These are phyloP conservation scores for Coelastrella sp. DNA, from an alignment of 139 green algal genomes.

Conservation along the genomic window DNA sequence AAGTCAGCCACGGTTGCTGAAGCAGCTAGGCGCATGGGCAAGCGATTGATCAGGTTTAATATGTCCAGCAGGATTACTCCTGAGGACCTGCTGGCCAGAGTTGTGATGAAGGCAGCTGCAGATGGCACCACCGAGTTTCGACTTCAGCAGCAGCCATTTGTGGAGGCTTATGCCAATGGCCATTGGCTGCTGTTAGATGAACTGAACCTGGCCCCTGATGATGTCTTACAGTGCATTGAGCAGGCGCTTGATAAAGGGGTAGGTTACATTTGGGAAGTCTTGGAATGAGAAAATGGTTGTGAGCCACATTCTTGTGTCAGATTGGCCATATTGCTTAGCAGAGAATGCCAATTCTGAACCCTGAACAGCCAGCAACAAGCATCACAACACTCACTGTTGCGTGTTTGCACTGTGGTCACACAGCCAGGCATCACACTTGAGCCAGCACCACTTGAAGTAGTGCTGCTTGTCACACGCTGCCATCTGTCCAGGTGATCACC, in stretches of 20 bases:
- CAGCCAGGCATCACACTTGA: no score
- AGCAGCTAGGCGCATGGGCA: slow-evolving; percentile 31
- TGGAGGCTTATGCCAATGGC: slow-evolving; percentile 57
- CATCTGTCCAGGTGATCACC: slow-evolving; percentile 6
- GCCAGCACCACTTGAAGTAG: no score
- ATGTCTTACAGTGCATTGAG: slow-evolving; percentile 54
- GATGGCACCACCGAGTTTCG: not conserved
- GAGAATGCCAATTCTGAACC: no score
- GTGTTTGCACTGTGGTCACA: no score
- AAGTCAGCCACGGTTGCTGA: slow-evolving; percentile 53
- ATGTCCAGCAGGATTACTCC: slow-evolving; percentile 40
- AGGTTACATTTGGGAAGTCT: no score
- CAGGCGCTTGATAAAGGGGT: slow-evolving; percentile 59
- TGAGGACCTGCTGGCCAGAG: slow-evolving; percentile 28
- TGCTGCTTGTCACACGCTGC: not conserved
- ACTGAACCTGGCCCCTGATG: slow-evolving; percentile 82
- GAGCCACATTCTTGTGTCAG: no score
- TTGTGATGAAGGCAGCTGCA: slow-evolving; percentile 6
- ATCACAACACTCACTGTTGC: no score
- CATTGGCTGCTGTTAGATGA: slow-evolving; percentile 96
- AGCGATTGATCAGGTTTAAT: slow-evolving; percentile 52
- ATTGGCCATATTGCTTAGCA: no score
- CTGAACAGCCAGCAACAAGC: no score
- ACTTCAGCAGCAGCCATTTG: slow-evolving; percentile 51
- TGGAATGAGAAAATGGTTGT: no score